These are phyloP conservation scores for Xylariales sp. DNA, from an alignment of 2,329 filamentous ascomycete species.

Conservation along the genomic window DNA sequence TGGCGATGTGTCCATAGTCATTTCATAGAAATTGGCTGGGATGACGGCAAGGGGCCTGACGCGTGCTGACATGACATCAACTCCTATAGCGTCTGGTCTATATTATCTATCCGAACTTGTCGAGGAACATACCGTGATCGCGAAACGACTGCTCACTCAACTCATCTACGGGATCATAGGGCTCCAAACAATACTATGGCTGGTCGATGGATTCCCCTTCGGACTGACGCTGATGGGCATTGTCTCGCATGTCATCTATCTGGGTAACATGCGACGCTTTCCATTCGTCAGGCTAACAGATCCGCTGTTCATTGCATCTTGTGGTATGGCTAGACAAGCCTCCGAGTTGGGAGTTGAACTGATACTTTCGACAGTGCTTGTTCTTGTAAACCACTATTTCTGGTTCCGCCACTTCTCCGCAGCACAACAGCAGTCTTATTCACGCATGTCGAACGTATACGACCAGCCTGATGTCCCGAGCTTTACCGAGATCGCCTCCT, in stretches of 20 bases:
- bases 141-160: slow-evolving; percentile 78
- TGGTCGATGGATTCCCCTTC: slow-evolving; percentile 84
- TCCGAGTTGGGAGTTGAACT: not conserved
- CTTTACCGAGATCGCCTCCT: slow-evolving; percentile 92
- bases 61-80: not conserved
- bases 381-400: slow-evolving; percentile 85
- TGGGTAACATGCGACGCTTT: slow-evolving; percentile 75
- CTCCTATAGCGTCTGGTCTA: slow-evolving; percentile 73
- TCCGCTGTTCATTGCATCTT: slow-evolving; percentile 80
- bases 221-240: slow-evolving; percentile 70
- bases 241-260: slow-evolving; percentile 76
- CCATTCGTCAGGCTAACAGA: slow-evolving; percentile 81
- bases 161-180: slow-evolving; percentile 80
- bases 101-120: slow-evolving; percentile 98
- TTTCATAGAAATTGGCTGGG: not conserved
- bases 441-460: slow-evolving; percentile 55
- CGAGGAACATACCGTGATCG: slow-evolving; percentile 92
- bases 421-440: slow-evolving; percentile 52
- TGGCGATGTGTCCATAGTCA: not conserved
- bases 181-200: slow-evolving; percentile 67
- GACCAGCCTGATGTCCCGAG: slow-evolving; percentile 63
- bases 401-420: slow-evolving; percentile 93
- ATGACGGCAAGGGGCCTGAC: not conserved
- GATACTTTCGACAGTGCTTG: slow-evolving; percentile 52
- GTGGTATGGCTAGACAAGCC: slow-evolving; percentile 50